phyloP scores from a whole-genome alignment of 768 basidiomycete genomes.

The Lenzites betulinus region DNA sequence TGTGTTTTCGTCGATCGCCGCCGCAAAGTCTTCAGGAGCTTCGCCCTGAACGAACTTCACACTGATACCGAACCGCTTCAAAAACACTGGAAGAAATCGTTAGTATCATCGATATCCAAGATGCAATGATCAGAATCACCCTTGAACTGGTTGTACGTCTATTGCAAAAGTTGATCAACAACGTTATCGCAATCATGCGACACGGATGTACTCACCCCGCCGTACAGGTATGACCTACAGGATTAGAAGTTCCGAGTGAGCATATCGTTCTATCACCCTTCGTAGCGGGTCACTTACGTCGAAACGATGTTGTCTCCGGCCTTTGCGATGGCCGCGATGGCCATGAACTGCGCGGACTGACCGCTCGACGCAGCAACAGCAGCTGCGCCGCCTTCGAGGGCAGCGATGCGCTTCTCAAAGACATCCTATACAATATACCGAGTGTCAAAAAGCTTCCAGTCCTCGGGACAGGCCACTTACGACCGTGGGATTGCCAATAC shows the following conservation, averaged over 20 bases:
- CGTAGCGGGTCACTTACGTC: conserved; percentile 45
- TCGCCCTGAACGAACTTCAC: conserved; percentile 63
- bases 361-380: conserved; percentile 76
- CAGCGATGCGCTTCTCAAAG: conserved; percentile 78
- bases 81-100: conserved; percentile 50
- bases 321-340: conserved; percentile 59
- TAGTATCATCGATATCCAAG: background rate
- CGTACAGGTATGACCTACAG: conserved; percentile 61
- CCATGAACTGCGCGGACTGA: conserved; percentile 76
- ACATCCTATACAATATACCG: conserved; percentile 62
- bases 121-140: too few relatives aligned
- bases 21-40: conserved; percentile 58
- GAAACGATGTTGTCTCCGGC: conserved; percentile 80
- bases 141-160: conserved; percentile 78
- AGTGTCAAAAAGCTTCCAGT: too few relatives aligned
- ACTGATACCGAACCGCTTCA: conserved; percentile 70
- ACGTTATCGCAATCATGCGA: background rate
- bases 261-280: too few relatives aligned
- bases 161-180: background rate
- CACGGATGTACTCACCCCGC: conserved; percentile 49
- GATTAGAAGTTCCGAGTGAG: too few relatives aligned
- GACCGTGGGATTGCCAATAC: conserved; percentile 69
- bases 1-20: conserved; percentile 75
- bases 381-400: conserved; percentile 75
- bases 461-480: conserved; percentile 40